phyloP scores from a whole-genome alignment of 2,329 filamentous ascomycete genomes.

The Penicillium paneum region DNA sequence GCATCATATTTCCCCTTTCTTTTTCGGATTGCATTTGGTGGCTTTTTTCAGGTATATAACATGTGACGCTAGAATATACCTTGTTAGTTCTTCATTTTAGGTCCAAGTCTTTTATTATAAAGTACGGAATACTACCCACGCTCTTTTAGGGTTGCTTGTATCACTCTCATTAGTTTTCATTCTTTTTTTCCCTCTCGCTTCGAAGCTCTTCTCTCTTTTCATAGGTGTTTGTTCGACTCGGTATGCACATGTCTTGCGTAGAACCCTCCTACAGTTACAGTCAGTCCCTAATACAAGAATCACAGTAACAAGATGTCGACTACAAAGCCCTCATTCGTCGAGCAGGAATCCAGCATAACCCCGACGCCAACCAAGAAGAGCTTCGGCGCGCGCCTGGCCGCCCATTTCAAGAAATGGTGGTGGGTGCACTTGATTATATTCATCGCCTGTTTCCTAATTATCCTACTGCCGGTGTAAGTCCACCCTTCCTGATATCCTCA shows the following conservation, averaged over 20 bases:
- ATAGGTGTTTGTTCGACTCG: neutral
- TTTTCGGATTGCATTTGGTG: neutral
- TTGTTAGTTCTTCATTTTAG: neutral
- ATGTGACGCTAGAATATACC: constrained; percentile 1
- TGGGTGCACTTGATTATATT: constrained; percentile 54
- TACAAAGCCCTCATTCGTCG: constrained; percentile 24
- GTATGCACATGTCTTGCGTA: neutral
- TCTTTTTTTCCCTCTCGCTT: neutral
- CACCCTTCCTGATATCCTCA: neutral
- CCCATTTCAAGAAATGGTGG: constrained; percentile 50
- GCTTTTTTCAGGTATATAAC: neutral
- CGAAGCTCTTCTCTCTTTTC: neutral
- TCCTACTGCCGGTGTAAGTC: constrained; percentile 58
- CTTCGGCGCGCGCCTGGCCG: constrained; percentile 26
- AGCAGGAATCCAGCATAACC: constrained; percentile 17
- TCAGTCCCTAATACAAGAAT: neutral
- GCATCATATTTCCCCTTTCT: neutral
- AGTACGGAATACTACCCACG: neutral
- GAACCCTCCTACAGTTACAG: neutral
- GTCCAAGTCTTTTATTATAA: neutral
- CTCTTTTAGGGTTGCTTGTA: neutral
- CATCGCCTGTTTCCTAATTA: constrained; percentile 50
- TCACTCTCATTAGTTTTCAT: neutral
- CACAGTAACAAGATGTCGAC: constrained; percentile 14
- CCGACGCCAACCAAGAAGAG: constrained; percentile 18